Base-by-base conservation (phyloP, 371 early-diverging fungal genomes). In the Lichtheimia hyalospora region DNA sequence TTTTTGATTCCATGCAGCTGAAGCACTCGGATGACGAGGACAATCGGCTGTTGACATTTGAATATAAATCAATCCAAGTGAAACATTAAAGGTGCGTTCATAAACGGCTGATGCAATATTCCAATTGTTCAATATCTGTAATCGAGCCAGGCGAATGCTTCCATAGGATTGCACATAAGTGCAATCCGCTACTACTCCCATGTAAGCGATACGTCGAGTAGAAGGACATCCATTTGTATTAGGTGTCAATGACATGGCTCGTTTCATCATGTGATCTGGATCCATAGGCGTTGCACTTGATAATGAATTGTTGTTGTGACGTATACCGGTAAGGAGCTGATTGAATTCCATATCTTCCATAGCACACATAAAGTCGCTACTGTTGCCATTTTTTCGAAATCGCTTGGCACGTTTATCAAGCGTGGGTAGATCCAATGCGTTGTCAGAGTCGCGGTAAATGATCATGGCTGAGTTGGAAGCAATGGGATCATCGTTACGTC, bases 11-110 rank as follows among this genome's bases (percentile, higher is more conserved):
- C 95, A 97, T 39, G 16, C 54, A 14, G 27, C 12, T 48, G 54
- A 2, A 39, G 18, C 1, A 62, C 66, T 7, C 65, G 50, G 62
- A 72, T 73, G 8, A 67, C 71, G 3, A 66, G 89, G 87, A 61
- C 93, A 92, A 7, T 66, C 67, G 5, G 78, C 67, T 15, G 81
- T 63, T 62, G 86, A 84, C 28, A 95, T 74, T 42, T 89, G 83
- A 48, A 96, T 88, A 44, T 90, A 81, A 43, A 95, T 88, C 21
- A 98, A 61, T 2, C 96, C 97, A 21, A 97, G 76, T 2, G 83
- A 82, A 8, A 98, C 81, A 66, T 96, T 96, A 70, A 97, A 95
- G n/a, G 92, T 90, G 4, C 84, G 75, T 74, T 96, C 94, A 69
- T 95, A 98, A 6, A 94, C 79, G 4, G 84, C 88, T 21, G 93